phyloP scores from a whole-genome alignment of 2,329 filamentous ascomycete genomes.

The Xylariaceae sp. region DNA sequence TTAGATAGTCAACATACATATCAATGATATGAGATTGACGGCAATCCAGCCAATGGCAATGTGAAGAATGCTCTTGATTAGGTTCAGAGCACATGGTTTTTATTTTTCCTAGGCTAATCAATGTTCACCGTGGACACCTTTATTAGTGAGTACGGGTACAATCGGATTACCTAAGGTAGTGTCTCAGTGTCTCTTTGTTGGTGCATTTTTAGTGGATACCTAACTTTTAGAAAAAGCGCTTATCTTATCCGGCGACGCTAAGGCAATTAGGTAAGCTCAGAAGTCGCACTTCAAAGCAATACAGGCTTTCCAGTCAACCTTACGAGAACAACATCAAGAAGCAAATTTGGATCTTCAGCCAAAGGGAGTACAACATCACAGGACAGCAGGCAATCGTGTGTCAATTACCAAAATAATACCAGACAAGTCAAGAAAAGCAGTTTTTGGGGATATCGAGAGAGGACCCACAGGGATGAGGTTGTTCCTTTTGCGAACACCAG shows the following conservation, averaged over 20 bases:
- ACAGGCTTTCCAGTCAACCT: conserved; percentile 27
- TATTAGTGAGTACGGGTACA: too few species aligned
- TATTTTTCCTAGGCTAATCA: too few species aligned
- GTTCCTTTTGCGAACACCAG: conserved; percentile 6
- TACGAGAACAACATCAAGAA: conserved; percentile 32
- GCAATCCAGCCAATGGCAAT: not conserved
- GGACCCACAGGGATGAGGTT: conserved; percentile 14
- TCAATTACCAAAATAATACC: conserved; percentile 8
- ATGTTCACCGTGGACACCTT: too few species aligned
- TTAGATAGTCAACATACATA: conserved; percentile 27
- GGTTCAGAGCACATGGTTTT: too few species aligned
- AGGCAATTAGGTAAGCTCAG: conserved; percentile 32
- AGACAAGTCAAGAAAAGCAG: conserved; percentile 9
- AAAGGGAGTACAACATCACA: conserved; percentile 11
- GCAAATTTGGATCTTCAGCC: conserved; percentile 7
- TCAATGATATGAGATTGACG: conserved; percentile 16
- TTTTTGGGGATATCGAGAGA: conserved; percentile 8
- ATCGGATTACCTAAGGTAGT: not conserved
- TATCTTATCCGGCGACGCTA: conserved; percentile 22
- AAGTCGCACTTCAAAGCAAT: conserved; percentile 25
- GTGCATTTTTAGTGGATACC: conserved; percentile 1
- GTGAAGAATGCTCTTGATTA: too few species aligned
- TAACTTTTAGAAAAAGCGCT: conserved; percentile 2
- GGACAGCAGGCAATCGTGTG: conserved; percentile 10
- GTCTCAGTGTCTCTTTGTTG: conserved; percentile 12